Conservation (phyloP, 2,329 filamentous ascomycete genomes). For the Ophiobolus disseminans region DNA sequence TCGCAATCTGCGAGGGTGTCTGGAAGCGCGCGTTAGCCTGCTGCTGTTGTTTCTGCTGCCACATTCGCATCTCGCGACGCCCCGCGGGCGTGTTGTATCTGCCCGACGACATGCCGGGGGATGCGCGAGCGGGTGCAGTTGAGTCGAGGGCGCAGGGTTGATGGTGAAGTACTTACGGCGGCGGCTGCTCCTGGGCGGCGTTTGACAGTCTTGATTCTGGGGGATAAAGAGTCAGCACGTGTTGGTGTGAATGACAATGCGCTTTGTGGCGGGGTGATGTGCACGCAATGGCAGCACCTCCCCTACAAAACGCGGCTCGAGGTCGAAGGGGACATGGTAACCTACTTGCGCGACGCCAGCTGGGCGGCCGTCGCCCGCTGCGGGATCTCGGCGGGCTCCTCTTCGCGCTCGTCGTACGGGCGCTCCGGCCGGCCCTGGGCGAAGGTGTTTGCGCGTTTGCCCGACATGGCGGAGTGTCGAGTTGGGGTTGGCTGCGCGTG, state of each 20-base stretch:
- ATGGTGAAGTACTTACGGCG: constrained; percentile 33
- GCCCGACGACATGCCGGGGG: constrained; percentile 7
- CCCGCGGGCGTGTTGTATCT: constrained; percentile 12
- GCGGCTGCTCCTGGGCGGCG: constrained; percentile 29
- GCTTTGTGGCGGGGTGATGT: constrained; percentile 5
- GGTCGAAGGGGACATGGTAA: constrained; percentile 31
- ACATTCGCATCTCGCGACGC: constrained; percentile 16
- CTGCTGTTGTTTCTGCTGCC: constrained; percentile 11
- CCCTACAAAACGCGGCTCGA: background rate
- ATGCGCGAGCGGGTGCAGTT: constrained; percentile 2
- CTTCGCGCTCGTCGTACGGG: constrained; percentile 38
- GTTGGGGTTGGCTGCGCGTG: constrained; percentile 14
- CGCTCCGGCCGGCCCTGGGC: constrained; percentile 36
- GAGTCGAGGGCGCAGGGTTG: constrained; percentile 6
- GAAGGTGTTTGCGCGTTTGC: constrained; percentile 37
- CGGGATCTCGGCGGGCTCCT: constrained; percentile 53
- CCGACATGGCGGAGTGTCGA: constrained; percentile 34
- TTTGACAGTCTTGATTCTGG: constrained; percentile 37
- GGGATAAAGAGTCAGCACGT: constrained; percentile 25
- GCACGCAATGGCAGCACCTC: background rate
- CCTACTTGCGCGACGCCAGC: constrained; percentile 63
- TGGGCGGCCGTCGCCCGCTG: constrained; percentile 62
- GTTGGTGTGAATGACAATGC: constrained; percentile 6
- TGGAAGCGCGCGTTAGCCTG: constrained; percentile 28
- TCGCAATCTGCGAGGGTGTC: constrained; percentile 30